These are phyloP conservation scores for Xerocomus nothofagi DNA, from an alignment of 1,284 basidiomycete species.

Conservation along the genomic window DNA sequence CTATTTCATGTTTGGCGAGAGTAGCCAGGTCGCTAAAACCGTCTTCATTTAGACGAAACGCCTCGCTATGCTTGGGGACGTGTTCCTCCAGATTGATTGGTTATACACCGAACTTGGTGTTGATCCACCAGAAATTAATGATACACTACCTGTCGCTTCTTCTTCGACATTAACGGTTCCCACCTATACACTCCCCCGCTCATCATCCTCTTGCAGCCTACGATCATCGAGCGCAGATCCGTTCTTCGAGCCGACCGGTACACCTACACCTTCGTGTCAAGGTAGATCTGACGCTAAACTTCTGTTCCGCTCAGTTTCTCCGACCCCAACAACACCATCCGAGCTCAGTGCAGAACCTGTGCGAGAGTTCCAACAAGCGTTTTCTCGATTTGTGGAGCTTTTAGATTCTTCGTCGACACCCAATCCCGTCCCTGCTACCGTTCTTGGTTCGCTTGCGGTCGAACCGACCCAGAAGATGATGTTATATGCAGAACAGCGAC, in stretches of 20 bases:
- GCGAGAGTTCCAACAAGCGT: constrained; percentile 54
- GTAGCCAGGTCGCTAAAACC: constrained; percentile 3
- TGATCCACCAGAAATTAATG: constrained; percentile 50
- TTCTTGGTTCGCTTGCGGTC: constrained; percentile 50
- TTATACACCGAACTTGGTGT: constrained; percentile 79
- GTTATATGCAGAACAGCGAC: constrained; percentile 58
- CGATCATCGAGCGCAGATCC: constrained; percentile 43
- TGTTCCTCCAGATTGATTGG: constrained; percentile 75
- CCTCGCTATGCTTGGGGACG: constrained; percentile 58
- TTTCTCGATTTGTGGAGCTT: constrained; percentile 58
- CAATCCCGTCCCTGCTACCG: constrained; percentile 39
- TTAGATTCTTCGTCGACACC: constrained; percentile 59
- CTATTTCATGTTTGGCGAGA: not conserved
- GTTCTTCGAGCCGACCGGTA: constrained; percentile 44
- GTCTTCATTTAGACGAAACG: constrained; percentile 56
- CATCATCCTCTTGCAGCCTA: constrained; percentile 40
- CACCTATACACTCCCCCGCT: constrained; percentile 36
- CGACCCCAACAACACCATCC: constrained; percentile 27
- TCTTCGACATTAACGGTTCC: constrained; percentile 41
- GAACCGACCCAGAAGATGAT: constrained; percentile 68
- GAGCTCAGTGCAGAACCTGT: constrained; percentile 22
- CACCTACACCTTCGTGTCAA: constrained; percentile 51
- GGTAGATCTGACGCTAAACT: constrained; percentile 26
- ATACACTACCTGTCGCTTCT: constrained; percentile 31
- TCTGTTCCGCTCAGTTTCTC: constrained; percentile 32